Percentiles rank a stretch among this genome's conserved stretches.
Evolutionary conservation across 2,329 filamentous ascomycete species (phyloP).

Genomic region (Alternaria rosae): DNA sequence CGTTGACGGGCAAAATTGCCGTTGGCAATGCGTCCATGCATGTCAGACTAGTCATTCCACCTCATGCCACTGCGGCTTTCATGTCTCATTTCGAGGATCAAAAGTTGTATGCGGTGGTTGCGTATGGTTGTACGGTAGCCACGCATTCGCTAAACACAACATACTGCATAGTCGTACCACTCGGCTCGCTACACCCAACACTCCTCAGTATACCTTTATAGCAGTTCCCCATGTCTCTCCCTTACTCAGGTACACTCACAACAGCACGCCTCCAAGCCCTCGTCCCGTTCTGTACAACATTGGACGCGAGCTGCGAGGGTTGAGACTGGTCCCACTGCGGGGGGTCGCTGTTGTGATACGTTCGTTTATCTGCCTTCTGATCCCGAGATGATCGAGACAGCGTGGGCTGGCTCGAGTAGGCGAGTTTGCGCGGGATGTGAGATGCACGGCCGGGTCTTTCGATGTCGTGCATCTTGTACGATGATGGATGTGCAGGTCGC

Average conservation of each 20-base stretch:
- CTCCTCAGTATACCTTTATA: background rate
- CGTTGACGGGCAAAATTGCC: background rate
- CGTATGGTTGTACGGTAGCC: conserved; percentile 27
- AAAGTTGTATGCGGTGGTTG: background rate
- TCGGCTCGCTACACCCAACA: conserved; percentile 1
- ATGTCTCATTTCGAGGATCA: conserved; percentile 1
- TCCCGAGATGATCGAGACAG: conserved; percentile 40
- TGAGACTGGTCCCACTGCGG: conserved; percentile 8
- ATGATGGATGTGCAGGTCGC: conserved; percentile 14
- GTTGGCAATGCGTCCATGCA: background rate
- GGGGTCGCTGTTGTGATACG: conserved; percentile 25
- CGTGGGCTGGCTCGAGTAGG: conserved; percentile 23
- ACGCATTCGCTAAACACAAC: conserved; percentile 20
- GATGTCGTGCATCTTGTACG: conserved; percentile 3
- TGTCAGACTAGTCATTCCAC: background rate
- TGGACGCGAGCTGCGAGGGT: background rate
- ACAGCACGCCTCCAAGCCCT: conserved; percentile 11
- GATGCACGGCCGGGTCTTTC: conserved; percentile 22
- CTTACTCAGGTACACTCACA: conserved; percentile 2
- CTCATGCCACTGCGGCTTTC: background rate
- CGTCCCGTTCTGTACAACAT: conserved; percentile 1
- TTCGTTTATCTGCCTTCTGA: conserved; percentile 37
- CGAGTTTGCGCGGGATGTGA: conserved; percentile 27
- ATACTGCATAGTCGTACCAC: background rate
- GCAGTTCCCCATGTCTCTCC: background rate